Evolutionary conservation across 1,284 basidiomycete genomes (phyloP), one percentile per base, ranked within the genome.

Genomic region (Pisolithus thermaeus): DNA sequence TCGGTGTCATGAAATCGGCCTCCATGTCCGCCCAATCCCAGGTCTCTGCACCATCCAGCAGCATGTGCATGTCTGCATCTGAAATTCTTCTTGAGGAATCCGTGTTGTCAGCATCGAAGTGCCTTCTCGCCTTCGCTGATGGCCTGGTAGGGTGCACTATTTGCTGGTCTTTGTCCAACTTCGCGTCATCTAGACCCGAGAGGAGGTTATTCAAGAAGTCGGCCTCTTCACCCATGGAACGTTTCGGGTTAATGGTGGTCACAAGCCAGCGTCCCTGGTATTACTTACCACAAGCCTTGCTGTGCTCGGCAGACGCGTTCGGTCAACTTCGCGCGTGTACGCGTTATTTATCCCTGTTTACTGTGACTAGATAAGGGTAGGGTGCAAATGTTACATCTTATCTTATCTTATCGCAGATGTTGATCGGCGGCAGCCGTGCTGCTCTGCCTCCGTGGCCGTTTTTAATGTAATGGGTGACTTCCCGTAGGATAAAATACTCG

Each of bases 21-120:
- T 69, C 62, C 61, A 71, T 70, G 52, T 73, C 75, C 35, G 75
- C 67, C 73, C 79, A 76, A 52, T 82, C 77, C 81, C 72, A 73
- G 37, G 56, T 59, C 51, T 82, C 80, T 1, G 77, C 78, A 1
- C 80, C 82, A 45, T 81, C 73, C 9, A 81, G 61, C 11, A 83
- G 69, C 11, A 65, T 57, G 6, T 61, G 50, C 41, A 79, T 58
- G 52, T 79, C 73, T 9, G 69, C 49, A 49, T 73, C 52, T 50
- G 46, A 7, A 8, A 59, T 54, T 36, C 54, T 37, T 23, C 52
- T 58, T 49, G 49, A 49, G 27, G 49, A 14, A 25, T 20, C 23
- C n/a, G 30, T 30, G 27, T 30, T 18, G 42, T 49, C 45, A 28
- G 43, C 22, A 47, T 39, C 32, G 43, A 54, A 51, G 49, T 52